Conservation (phyloP, 2,329 filamentous ascomycete genomes). For the Corniculantispora saksenae region DNA sequence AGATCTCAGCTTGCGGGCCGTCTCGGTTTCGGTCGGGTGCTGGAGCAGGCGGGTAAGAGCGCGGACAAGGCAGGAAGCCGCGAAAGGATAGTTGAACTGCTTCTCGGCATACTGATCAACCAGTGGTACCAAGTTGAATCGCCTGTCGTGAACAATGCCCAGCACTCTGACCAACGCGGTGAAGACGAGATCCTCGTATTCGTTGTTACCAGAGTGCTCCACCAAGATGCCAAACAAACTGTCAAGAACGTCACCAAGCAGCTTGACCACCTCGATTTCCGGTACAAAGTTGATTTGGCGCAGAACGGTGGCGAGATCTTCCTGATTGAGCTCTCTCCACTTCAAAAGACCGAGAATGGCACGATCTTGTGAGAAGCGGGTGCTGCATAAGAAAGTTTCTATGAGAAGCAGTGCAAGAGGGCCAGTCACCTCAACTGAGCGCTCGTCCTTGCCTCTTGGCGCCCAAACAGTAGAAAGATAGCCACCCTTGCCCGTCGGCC, state of each 20-base stretch:
- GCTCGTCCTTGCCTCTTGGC: slow-evolving; percentile 64
- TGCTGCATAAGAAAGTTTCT: slow-evolving; percentile 90
- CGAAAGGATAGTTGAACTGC: slow-evolving; percentile 90
- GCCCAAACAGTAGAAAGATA: slow-evolving; percentile 86
- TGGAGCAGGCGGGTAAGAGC: slow-evolving; percentile 83
- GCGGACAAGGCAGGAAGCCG: slow-evolving; percentile 81
- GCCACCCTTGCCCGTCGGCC: slow-evolving; percentile 71
- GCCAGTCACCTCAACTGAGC: slow-evolving; percentile 74
- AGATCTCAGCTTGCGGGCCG: slow-evolving; percentile 79
- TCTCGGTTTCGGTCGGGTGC: slow-evolving; percentile 80
- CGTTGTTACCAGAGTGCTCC: slow-evolving; percentile 86
- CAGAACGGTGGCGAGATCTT: slow-evolving; percentile 72
- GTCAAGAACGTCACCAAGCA: slow-evolving; percentile 85
- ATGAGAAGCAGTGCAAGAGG: slow-evolving; percentile 78
- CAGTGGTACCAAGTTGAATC: slow-evolving; percentile 87
- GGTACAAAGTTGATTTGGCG: slow-evolving; percentile 89
- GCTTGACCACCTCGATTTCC: slow-evolving; percentile 96
- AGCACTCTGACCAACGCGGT: slow-evolving; percentile 85
- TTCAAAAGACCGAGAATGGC: slow-evolving; percentile 79
- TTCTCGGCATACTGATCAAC: slow-evolving; percentile 89
- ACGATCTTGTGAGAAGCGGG: slow-evolving; percentile 89
- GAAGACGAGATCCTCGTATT: slow-evolving; percentile 91
- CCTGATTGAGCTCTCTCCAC: slow-evolving; percentile 76
- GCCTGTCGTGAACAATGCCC: slow-evolving; percentile 89
- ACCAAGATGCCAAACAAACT: slow-evolving; percentile 88